Evolutionary conservation across 306 rosid genomes (phyloP).

Genomic region (Mimosa pudica): DNA sequence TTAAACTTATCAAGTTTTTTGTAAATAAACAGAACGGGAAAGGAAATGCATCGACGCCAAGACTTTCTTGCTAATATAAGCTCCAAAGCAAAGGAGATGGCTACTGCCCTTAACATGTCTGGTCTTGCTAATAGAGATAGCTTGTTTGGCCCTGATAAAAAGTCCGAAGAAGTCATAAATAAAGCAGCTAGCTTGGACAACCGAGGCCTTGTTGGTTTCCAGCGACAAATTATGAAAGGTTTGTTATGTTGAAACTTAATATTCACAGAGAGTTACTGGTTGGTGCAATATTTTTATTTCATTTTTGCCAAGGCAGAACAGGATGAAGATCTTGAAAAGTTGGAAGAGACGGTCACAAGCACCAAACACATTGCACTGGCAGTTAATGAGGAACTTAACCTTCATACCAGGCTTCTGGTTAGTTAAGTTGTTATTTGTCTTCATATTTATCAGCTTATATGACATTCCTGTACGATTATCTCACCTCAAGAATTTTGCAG

Average conservation of each 20-base stretch:
- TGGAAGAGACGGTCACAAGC: slow-evolving; percentile 49
- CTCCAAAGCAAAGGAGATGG: slow-evolving; percentile 45
- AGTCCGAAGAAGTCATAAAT: slow-evolving; percentile 41
- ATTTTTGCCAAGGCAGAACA: slow-evolving; percentile 40
- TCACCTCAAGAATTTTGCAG: slow-evolving; percentile 14
- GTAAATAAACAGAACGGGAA: slow-evolving; percentile 39
- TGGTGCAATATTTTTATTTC: slow-evolving; percentile 3
- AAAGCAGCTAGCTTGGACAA: slow-evolving; percentile 41
- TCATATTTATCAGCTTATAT: neutral
- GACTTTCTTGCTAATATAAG: slow-evolving; percentile 40
- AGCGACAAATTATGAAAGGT: slow-evolving; percentile 47
- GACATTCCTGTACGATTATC: neutral
- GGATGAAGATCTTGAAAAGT: slow-evolving; percentile 46
- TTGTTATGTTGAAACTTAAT: neutral
- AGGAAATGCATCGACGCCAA: slow-evolving; percentile 43
- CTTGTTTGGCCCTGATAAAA: slow-evolving; percentile 47
- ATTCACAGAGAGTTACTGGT: neutral
- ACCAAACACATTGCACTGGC: slow-evolving; percentile 56
- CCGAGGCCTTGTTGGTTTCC: slow-evolving; percentile 45
- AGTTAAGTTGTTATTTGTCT: neutral
- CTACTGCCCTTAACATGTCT: slow-evolving; percentile 48
- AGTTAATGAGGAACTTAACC: slow-evolving; percentile 48
- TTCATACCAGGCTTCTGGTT: slow-evolving; percentile 49
- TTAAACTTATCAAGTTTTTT: neutral
- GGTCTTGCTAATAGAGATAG: slow-evolving; percentile 43